Evolutionary conservation across 495 filamentous ascomycete species (phyloP).

Genomic region (Tuber brumale): DNA sequence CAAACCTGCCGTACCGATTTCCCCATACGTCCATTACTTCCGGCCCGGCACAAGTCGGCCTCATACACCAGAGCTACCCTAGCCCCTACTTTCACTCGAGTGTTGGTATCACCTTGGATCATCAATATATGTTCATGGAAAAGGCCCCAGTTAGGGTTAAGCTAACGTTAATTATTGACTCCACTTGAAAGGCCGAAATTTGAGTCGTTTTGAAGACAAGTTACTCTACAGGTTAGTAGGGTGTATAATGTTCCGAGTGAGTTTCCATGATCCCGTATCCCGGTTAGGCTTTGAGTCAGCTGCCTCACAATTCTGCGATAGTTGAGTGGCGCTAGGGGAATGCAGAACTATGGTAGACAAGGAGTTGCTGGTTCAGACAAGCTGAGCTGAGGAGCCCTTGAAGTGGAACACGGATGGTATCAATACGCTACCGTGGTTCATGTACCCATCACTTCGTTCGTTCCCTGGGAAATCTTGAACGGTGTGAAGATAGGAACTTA

Average conservation of each 20-base stretch:
- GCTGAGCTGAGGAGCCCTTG: neutral
- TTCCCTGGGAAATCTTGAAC: neutral
- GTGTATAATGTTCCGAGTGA: neutral
- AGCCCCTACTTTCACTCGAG: no score
- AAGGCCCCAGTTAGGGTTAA: fast-evolving
- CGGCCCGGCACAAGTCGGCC: neutral
- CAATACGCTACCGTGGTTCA: neutral
- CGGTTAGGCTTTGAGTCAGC: no score
- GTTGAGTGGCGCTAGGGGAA: neutral
- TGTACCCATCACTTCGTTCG: neutral
- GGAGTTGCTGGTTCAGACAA: neutral
- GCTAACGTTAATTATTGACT: neutral
- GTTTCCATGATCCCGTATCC: neutral
- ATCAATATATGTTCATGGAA: neutral
- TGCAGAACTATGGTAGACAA: neutral
- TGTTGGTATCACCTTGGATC: no score
- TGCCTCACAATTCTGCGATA: neutral
- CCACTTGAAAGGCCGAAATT: neutral
- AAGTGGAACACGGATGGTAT: neutral
- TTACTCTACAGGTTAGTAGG: neutral
- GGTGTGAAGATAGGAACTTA: neutral
- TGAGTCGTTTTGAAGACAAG: neutral
- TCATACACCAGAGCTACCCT: no score
- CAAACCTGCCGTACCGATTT: neutral
- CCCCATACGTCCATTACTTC: neutral